These are phyloP conservation scores for Lachancea thermotolerans DNA, from an alignment of 805 yeast species.

Conservation along the genomic window DNA sequence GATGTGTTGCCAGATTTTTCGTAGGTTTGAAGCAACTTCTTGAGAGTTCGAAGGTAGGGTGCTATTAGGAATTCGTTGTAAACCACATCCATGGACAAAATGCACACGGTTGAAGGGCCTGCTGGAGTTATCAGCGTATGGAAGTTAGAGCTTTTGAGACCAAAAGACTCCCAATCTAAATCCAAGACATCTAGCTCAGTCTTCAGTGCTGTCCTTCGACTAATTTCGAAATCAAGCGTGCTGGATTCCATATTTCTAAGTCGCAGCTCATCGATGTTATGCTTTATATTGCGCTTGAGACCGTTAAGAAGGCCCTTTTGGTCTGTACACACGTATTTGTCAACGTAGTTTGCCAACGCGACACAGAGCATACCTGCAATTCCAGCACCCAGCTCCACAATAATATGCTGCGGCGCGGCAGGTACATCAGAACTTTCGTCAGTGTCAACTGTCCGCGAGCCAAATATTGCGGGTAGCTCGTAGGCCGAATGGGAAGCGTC, in stretches of 20 bases:
- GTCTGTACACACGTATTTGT: conserved; percentile 27
- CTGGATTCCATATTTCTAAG: conserved; percentile 9
- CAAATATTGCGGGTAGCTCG: conserved; percentile 5
- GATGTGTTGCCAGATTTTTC: conserved; percentile 1
- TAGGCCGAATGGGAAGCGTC: not conserved
- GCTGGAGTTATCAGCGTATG: conserved; percentile 2
- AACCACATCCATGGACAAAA: conserved; percentile 33
- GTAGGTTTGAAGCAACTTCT: conserved; percentile 11
- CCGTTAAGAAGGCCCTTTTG: conserved; percentile 28
- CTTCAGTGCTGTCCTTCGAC: conserved; percentile 4
- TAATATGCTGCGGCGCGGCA: not conserved
- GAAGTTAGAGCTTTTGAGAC: conserved; percentile 1
- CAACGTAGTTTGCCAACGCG: conserved; percentile 25
- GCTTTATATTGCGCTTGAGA: conserved; percentile 22
- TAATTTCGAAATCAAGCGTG: conserved; percentile 1
- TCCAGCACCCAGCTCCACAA: conserved; percentile 32
- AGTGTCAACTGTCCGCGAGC: not conserved
- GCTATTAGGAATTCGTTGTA: conserved; percentile 31
- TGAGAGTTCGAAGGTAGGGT: conserved; percentile 26
- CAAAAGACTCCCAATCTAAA: conserved; percentile 30
- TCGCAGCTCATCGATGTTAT: conserved; percentile 23
- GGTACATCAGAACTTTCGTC: not conserved
- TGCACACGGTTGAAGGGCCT: conserved; percentile 10
- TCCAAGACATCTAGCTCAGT: conserved; percentile 20
- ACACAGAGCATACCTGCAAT: conserved; percentile 26